Evolutionary conservation across 805 yeast species (phyloP).

Genomic region (Sugiyamaella chiloensis): DNA sequence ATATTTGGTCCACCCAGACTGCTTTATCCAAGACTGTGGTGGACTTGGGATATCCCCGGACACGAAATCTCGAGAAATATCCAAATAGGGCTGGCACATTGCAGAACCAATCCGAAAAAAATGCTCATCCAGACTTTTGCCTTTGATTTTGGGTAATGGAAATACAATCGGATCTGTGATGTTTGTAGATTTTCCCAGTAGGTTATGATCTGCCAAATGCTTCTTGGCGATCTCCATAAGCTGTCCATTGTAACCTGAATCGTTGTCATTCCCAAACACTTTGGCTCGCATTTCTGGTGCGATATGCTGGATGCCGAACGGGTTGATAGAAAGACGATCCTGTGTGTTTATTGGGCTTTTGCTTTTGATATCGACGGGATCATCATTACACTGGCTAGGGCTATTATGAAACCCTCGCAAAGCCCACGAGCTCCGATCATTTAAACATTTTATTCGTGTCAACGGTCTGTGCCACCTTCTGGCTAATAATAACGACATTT

Average conservation of each 20-base stretch:
- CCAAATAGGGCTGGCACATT: constrained; percentile 57
- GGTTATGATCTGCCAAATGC: constrained; percentile 57
- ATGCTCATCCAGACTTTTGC: constrained; percentile 75
- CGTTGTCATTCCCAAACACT: constrained; percentile 23
- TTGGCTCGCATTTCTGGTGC: constrained; percentile 20
- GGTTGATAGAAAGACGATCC: too few relatives aligned
- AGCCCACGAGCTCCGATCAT: too few relatives aligned
- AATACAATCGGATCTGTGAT: constrained; percentile 50
- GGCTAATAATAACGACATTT: too few relatives aligned
- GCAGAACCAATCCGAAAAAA: constrained; percentile 62
- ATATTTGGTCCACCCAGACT: constrained; percentile 83
- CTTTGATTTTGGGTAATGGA: constrained; percentile 67
- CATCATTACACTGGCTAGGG: too few relatives aligned
- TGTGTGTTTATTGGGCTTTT: too few relatives aligned
- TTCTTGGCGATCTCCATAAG: constrained; percentile 53
- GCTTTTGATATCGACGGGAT: too few relatives aligned
- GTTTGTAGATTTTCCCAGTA: constrained; percentile 73
- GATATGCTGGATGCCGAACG: constrained; percentile 34
- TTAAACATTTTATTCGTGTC: too few relatives aligned
- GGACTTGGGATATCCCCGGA: constrained; percentile 44
- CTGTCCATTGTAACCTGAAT: constrained; percentile 29
- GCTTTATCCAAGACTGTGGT: constrained; percentile 47
- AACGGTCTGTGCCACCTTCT: too few relatives aligned
- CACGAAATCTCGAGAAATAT: constrained; percentile 47
- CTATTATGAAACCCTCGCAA: too few relatives aligned